phyloP scores from a whole-genome alignment of 257 asterid genomes.

The Verbascum thapsus region DNA sequence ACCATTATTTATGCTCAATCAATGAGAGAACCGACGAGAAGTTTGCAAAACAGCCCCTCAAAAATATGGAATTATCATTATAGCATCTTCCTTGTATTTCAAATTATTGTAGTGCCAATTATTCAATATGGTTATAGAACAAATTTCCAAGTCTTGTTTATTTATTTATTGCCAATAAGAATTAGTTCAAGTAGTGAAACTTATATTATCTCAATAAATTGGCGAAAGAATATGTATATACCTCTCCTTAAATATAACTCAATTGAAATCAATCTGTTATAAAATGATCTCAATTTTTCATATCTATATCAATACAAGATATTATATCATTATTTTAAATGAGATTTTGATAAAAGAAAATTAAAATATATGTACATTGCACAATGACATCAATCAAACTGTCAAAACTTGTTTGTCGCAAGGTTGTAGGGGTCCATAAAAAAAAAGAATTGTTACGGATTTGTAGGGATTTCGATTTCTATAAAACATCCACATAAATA shows the following conservation, averaged over 20 bases:
- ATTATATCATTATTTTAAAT: constrained; percentile 19
- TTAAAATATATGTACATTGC: background rate
- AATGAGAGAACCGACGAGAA: constrained; percentile 16
- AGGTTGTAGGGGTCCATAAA: constrained; percentile 42
- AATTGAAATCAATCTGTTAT: too few relatives aligned
- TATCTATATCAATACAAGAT: too few relatives aligned
- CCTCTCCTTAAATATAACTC: too few relatives aligned
- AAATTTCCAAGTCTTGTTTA: too few relatives aligned
- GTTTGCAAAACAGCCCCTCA: constrained; percentile 32
- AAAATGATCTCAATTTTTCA: too few relatives aligned
- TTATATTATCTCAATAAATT: too few relatives aligned
- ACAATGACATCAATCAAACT: constrained; percentile 23
- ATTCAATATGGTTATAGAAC: too few relatives aligned
- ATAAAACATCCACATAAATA: constrained; percentile 54
- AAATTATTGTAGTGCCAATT: background rate
- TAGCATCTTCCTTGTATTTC: background rate
- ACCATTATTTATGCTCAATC: constrained; percentile 31
- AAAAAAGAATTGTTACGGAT: constrained; percentile 36
- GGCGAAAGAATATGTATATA: too few relatives aligned
- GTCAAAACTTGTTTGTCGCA: background rate
- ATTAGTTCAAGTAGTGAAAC: too few relatives aligned
- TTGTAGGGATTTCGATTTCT: constrained; percentile 39
- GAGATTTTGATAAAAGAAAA: background rate
- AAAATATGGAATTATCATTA: constrained; percentile 23
- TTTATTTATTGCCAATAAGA: constrained; percentile 34